Percentiles rank a stretch among this genome's conserved stretches.
These are phyloP conservation scores for Huntiella abstrusa DNA, from an alignment of 2,329 filamentous ascomycete species.

Conservation along the genomic window DNA sequence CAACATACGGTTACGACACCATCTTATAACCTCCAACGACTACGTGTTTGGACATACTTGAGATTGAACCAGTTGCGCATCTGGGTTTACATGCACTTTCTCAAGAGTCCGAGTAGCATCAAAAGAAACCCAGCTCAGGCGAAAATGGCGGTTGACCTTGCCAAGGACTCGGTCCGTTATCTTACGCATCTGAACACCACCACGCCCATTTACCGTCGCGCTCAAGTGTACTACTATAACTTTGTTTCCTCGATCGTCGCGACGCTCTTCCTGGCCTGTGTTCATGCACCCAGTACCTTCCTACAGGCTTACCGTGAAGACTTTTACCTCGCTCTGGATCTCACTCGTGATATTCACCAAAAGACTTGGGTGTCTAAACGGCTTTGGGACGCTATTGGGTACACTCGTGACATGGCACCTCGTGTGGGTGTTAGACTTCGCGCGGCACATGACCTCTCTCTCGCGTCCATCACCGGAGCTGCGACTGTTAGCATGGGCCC, in stretches of 20 bases:
- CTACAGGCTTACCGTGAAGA: constrained; percentile 50
- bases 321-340: constrained; percentile 60
- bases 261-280: constrained; percentile 57
- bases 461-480: constrained; percentile 1
- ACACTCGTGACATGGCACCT: constrained; percentile 53
- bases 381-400: constrained; percentile 53
- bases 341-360: constrained; percentile 53
- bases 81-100: constrained; percentile 68
- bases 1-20: constrained; percentile 34
- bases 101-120: constrained; percentile 73
- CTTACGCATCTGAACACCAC: constrained; percentile 53
- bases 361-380: constrained; percentile 54
- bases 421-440: constrained; percentile 37
- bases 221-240: constrained; percentile 65
- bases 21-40: constrained; percentile 48
- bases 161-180: constrained; percentile 58
- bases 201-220: constrained; percentile 49
- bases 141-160: constrained; percentile 53
- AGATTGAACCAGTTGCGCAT: constrained; percentile 82
- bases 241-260: constrained; percentile 59
- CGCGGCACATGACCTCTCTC: constrained; percentile 12
- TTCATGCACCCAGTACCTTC: constrained; percentile 55
- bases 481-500: not conserved
- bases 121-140: constrained; percentile 56
- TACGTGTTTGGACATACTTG: constrained; percentile 70